A percentile compares a stretch with the other conserved stretches of the same genome.
Evolutionary conservation across 2,329 filamentous ascomycete species (phyloP).

Genomic region (Colletotrichum magnum): DNA sequence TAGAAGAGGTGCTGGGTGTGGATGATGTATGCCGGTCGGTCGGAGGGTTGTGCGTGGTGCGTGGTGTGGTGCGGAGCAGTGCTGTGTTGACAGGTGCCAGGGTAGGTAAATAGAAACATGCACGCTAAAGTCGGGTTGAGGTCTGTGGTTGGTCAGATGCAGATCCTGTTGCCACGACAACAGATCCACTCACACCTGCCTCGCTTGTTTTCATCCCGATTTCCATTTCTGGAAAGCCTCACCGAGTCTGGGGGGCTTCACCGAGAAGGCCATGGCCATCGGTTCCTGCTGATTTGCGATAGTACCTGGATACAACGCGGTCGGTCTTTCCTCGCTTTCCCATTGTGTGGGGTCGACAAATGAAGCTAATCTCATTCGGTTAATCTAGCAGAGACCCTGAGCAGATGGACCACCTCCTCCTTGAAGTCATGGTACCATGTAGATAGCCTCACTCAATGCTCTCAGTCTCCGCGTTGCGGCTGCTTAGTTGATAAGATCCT

Average conservation of each 20-base stretch:
- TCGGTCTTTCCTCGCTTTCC: neutral
- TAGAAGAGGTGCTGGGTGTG: constrained; percentile 2
- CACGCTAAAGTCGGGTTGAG: constrained; percentile 24
- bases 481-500: neutral
- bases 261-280: constrained; percentile 1
- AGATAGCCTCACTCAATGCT: too few relatives aligned
- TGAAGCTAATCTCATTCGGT: too few relatives aligned
- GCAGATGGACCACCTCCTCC: too few relatives aligned
- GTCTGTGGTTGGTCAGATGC: constrained; percentile 21
- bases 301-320: neutral
- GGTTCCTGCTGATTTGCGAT: neutral
- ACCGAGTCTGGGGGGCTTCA: constrained; percentile 12
- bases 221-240: constrained; percentile 4
- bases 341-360: neutral
- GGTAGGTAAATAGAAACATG: constrained; percentile 39
- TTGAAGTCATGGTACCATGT: too few relatives aligned
- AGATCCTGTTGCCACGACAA: constrained; percentile 13
- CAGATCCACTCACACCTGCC: neutral
- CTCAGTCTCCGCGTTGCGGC: neutral
- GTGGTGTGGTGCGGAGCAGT: too few relatives aligned
- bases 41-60: constrained; percentile 7
- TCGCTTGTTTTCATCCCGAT: constrained; percentile 10
- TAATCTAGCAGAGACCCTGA: too few relatives aligned
- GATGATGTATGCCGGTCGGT: constrained; percentile 13
- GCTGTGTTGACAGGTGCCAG: constrained; percentile 34